Conservation (phyloP, 331 rosid genomes). For the Acacia pycnantha region DNA sequence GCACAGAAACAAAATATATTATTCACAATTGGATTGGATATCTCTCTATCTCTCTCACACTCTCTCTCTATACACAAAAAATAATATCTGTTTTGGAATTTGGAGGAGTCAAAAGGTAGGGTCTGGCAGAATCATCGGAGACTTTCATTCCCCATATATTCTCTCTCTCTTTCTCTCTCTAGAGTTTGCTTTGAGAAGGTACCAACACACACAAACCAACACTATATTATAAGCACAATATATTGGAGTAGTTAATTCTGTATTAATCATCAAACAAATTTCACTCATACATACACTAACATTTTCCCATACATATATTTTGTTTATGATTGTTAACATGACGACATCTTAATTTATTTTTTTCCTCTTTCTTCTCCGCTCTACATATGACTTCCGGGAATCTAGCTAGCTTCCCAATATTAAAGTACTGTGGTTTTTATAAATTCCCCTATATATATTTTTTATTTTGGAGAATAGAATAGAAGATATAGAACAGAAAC, state of each 20-base stretch:
- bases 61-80: neutral
- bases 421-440: neutral
- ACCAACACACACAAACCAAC: constrained; percentile 17
- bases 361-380: neutral
- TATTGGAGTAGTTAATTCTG: neutral
- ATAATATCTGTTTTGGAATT: constrained; percentile 19
- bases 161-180: constrained; percentile 16
- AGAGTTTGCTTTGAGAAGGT: constrained; percentile 25
- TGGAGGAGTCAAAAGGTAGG: constrained; percentile 54
- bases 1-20: constrained; percentile 1
- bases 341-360: neutral
- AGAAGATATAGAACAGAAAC: neutral
- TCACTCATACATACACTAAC: neutral
- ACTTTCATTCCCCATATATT: constrained; percentile 71
- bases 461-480: neutral
- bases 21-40: constrained; percentile 4
- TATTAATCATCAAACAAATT: neutral
- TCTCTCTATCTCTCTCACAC: neutral
- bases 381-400: constrained; percentile 29
- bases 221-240: neutral
- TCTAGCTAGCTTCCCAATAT: constrained; percentile 26
- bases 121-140: constrained; percentile 62
- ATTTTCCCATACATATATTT: neutral
- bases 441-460: neutral
- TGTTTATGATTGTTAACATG: constrained; percentile 8